These are phyloP conservation scores for Dittrichia graveolens DNA, from an alignment of 129 eudicot species.

Conservation along the genomic window DNA sequence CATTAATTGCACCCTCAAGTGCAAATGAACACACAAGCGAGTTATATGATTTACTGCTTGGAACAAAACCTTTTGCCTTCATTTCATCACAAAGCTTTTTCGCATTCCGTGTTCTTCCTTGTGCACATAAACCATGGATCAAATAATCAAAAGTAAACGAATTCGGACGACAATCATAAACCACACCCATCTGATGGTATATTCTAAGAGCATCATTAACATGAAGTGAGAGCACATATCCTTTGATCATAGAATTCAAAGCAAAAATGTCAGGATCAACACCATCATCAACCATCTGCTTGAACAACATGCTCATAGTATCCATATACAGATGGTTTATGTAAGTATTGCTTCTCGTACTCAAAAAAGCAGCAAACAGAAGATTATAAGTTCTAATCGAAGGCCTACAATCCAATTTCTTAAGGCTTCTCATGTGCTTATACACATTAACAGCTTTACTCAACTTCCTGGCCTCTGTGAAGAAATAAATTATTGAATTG, in stretches of 20 bases:
- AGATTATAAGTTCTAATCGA: conserved; percentile 76
- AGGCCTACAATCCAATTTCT: conserved; percentile 72
- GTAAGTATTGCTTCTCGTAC: conserved; percentile 63
- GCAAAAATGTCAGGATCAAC: conserved; percentile 77
- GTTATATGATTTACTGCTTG: conserved; percentile 80
- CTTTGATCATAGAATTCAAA: conserved; percentile 83
- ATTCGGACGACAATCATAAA: conserved; percentile 65
- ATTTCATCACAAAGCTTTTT: conserved; percentile 65
- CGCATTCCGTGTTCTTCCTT: conserved; percentile 84
- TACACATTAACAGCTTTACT: conserved; percentile 66
- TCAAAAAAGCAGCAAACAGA: conserved; percentile 71
- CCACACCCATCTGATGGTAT: conserved; percentile 94
- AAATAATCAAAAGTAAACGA: conserved; percentile 71
- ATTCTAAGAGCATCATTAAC: conserved; percentile 81
- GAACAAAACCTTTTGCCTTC: conserved; percentile 79
- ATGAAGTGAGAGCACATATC: conserved; percentile 84
- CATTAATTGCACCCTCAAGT: conserved; percentile 73
- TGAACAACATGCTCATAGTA: conserved; percentile 69
- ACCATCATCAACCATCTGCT: conserved; percentile 85
- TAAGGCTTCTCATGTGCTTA: conserved; percentile 62
- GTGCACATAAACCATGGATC: conserved; percentile 86
- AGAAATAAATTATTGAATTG: conserved; percentile 72
- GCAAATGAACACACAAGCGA: conserved; percentile 79
- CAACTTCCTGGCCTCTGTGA: conserved; percentile 71
- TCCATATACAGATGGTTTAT: conserved; percentile 84